phyloP scores from a whole-genome alignment of 441 rosid species.

The Gossypium trilobum region DNA sequence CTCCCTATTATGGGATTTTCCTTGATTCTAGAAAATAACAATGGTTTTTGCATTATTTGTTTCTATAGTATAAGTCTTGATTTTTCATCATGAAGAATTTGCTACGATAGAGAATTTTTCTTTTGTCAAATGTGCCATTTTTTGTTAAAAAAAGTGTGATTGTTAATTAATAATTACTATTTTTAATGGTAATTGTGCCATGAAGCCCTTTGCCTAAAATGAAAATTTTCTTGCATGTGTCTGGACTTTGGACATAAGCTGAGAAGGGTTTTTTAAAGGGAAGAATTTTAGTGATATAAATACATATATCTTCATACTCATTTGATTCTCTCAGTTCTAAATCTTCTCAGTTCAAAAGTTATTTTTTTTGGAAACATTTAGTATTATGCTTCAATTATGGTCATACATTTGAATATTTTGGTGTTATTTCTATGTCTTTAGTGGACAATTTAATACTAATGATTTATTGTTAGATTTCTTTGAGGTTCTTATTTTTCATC shows the following conservation, averaged over 20 bases:
- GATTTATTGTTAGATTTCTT: not conserved
- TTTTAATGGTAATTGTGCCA: not conserved
- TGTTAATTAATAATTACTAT: not conserved
- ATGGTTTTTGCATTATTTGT: not conserved
- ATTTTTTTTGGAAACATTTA: not conserved
- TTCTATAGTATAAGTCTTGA: not conserved
- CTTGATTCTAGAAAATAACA: not conserved
- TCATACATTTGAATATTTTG: not conserved
- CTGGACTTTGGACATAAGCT: not conserved
- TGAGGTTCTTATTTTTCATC: conserved; percentile 14
- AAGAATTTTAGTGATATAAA: not conserved
- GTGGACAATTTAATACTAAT: not conserved
- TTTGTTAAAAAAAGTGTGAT: not conserved
- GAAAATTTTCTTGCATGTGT: not conserved
- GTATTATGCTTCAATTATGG: not conserved
- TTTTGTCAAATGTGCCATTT: not conserved
- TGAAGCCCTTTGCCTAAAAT: conserved; percentile 8
- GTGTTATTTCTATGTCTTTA: not conserved
- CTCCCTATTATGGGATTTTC: not conserved
- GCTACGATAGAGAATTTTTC: not conserved
- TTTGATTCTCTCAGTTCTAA: not conserved
- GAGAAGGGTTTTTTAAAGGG: not conserved
- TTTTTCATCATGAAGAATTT: not conserved
- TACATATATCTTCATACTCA: not conserved
- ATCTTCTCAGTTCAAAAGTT: not conserved